phyloP scores from a whole-genome alignment of 805 yeast species.

The Spathaspora gorwiae region DNA sequence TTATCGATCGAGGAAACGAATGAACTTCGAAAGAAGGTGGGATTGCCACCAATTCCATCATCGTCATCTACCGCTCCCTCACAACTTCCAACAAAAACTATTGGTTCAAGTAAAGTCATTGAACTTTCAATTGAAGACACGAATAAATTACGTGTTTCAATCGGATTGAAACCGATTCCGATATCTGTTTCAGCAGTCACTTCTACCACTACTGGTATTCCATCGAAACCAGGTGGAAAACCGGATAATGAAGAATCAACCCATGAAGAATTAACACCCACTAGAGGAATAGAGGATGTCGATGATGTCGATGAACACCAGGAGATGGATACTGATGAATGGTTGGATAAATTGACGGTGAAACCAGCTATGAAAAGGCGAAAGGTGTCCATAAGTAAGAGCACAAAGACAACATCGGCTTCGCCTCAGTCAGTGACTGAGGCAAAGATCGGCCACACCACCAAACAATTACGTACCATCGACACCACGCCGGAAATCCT shows the following conservation, averaged over 20 bases:
- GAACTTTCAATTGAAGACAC: slow-evolving; percentile 50
- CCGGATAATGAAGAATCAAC: slow-evolving; percentile 12
- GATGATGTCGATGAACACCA: too few relatives aligned
- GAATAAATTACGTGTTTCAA: slow-evolving; percentile 44
- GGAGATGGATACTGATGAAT: background rate
- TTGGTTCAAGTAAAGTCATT: slow-evolving; percentile 3
- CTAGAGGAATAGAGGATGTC: background rate
- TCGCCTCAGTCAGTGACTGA: slow-evolving; percentile 3
- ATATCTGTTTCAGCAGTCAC: background rate
- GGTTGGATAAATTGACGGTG: slow-evolving; percentile 23
- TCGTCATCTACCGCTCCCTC: background rate
- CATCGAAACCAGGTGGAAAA: background rate
- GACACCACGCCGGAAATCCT: slow-evolving; percentile 42
- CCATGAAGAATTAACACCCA: slow-evolving; percentile 6
- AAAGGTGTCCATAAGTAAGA: too few relatives aligned
- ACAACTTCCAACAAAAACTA: too few relatives aligned
- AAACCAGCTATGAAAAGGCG: background rate
- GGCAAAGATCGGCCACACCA: slow-evolving; percentile 42
- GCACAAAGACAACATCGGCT: too few relatives aligned
- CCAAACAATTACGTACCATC: slow-evolving; percentile 33
- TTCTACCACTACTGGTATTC: background rate
- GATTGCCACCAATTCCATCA: slow-evolving; percentile 28
- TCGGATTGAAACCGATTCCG: slow-evolving; percentile 52
- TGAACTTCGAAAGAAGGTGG: slow-evolving; percentile 32
- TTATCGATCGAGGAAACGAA: slow-evolving; percentile 43